Evolutionary conservation across 2,329 filamentous ascomycete species (phyloP).

Genomic region (Fusarium sp.): DNA sequence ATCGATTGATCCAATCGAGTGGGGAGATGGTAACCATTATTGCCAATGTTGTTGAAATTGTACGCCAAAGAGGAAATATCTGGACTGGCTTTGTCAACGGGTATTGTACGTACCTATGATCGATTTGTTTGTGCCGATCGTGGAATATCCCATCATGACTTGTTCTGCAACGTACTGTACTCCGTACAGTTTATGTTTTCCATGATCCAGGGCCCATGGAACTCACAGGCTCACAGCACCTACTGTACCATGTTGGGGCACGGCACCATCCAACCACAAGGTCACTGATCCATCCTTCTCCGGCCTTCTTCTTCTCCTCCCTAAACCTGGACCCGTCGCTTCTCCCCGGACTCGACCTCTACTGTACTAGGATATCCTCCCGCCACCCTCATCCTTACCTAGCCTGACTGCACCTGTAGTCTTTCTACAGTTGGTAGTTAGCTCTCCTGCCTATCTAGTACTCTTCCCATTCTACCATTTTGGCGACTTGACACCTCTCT

Average conservation of each 20-base stretch:
- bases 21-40: conserved; percentile 1
- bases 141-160: conserved; percentile 28
- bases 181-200: not conserved
- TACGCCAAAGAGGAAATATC: conserved; percentile 14
- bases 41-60: conserved; percentile 3
- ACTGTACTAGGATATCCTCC: conserved; percentile 37
- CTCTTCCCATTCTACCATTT: not conserved
- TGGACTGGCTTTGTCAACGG: not conserved
- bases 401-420: conserved; percentile 7
- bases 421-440: conserved; percentile 15
- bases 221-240: conserved; percentile 21
- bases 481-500: conserved; percentile 14
- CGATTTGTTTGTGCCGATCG: not conserved
- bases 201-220: conserved; percentile 23
- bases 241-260: conserved; percentile 42
- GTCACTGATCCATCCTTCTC: conserved; percentile 27
- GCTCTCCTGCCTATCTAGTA: not conserved
- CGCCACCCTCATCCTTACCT: conserved; percentile 40
- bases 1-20: conserved; percentile 10
- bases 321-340: conserved; percentile 4
- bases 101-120: not conserved
- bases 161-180: conserved; percentile 1
- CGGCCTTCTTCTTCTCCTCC: conserved; percentile 8
- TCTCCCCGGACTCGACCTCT: conserved; percentile 35
- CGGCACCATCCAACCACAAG: conserved; percentile 36